Conservation (phyloP, 192 early-diverging fungal species). For the Globomyces pollinis-pini region DNA sequence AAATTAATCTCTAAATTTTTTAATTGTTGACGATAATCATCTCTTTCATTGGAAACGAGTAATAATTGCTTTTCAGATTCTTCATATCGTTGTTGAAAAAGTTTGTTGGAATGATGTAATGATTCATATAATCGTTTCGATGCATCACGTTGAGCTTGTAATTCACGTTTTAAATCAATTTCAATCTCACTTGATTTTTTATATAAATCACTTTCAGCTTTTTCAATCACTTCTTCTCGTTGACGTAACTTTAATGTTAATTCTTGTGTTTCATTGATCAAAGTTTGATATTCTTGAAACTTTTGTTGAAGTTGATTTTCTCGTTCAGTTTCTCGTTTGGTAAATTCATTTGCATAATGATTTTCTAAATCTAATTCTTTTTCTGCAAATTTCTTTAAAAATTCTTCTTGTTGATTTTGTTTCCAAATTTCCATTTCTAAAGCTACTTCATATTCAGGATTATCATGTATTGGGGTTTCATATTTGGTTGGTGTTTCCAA, state of each 20-base stretch:
- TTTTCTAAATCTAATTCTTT: slow-evolving; percentile 24
- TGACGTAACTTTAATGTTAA: not conserved
- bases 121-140: not conserved
- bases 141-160: slow-evolving; percentile 1
- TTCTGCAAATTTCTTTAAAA: slow-evolving; percentile 21
- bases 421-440: slow-evolving; percentile 44
- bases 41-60: not conserved
- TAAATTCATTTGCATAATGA: slow-evolving; percentile 27
- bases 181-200: not conserved
- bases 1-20: not conserved
- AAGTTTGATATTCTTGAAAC: slow-evolving; percentile 11
- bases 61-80: slow-evolving; percentile 2
- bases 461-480: slow-evolving; percentile 23
- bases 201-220: slow-evolving; percentile 2
- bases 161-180: not conserved
- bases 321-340: slow-evolving; percentile 25
- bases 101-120: not conserved
- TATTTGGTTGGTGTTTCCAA: not conserved
- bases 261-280: not conserved
- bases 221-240: not conserved
- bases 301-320: slow-evolving; percentile 13
- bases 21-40: not conserved
- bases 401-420: slow-evolving; percentile 31
- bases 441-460: slow-evolving; percentile 38
- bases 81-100: not conserved